Evolutionary conservation across 176 grass and related monocot species (phyloP).

Genomic region (Triticum urartu): DNA sequence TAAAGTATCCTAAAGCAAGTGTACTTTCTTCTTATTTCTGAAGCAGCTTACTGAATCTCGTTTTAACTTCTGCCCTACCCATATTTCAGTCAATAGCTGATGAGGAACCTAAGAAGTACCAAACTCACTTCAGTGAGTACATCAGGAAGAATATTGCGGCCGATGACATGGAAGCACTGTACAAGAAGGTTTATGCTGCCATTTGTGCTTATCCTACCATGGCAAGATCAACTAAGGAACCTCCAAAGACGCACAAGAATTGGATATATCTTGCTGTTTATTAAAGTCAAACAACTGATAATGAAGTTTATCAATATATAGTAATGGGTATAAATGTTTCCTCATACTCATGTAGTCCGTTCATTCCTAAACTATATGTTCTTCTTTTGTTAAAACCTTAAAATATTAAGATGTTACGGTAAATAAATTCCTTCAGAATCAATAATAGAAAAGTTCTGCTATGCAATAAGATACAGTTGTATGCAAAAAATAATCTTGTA

Average conservation of each 20-base stretch:
- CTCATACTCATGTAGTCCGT: too few relatives aligned
- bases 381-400: too few relatives aligned
- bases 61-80: neutral
- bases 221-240: constrained; percentile 48
- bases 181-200: constrained; percentile 55
- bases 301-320: too few relatives aligned
- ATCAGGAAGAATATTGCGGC: constrained; percentile 57
- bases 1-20: neutral
- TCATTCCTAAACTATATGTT: too few relatives aligned
- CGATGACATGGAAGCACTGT: constrained; percentile 63
- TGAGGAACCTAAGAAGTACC: constrained; percentile 83
- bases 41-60: neutral
- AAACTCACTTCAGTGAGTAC: constrained; percentile 70
- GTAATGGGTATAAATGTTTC: too few relatives aligned
- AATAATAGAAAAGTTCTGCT: too few relatives aligned
- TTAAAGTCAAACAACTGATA: neutral
- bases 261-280: neutral
- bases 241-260: constrained; percentile 70
- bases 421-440: too few relatives aligned
- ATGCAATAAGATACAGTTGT: too few relatives aligned
- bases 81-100: constrained; percentile 51
- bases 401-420: too few relatives aligned
- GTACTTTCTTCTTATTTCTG: neutral
- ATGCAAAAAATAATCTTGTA: too few relatives aligned
- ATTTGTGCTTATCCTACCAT: too few relatives aligned